These are phyloP conservation scores for Scorias spongiosa DNA, from an alignment of 2,329 filamentous ascomycete genomes.

Conservation along the genomic window DNA sequence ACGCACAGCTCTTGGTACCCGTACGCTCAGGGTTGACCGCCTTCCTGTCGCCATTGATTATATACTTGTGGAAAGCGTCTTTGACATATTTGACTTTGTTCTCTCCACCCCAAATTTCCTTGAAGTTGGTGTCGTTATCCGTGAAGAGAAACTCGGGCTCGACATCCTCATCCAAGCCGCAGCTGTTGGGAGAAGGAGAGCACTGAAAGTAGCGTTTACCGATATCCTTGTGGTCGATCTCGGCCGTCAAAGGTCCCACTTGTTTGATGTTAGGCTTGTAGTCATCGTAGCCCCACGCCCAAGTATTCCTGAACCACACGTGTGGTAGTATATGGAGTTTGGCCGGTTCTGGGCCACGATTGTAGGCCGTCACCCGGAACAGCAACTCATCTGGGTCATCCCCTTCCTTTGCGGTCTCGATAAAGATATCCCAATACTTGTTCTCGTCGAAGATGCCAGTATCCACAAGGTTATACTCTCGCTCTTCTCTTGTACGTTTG, in stretches of 20 bases:
- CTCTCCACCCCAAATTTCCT: constrained; percentile 57
- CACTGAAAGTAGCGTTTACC: constrained; percentile 73
- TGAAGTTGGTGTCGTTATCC: constrained; percentile 85
- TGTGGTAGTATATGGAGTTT: constrained; percentile 89
- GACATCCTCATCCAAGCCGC: constrained; percentile 64
- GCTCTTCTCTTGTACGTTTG: constrained; percentile 56
- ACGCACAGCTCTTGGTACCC: constrained; percentile 81
- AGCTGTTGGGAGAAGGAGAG: constrained; percentile 79
- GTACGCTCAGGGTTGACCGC: constrained; percentile 65
- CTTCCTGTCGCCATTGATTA: constrained; percentile 65
- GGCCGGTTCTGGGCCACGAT: constrained; percentile 77
- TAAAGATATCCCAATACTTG: constrained; percentile 92
- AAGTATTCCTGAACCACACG: constrained; percentile 94
- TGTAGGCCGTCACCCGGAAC: constrained; percentile 93
- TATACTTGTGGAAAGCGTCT: constrained; percentile 81
- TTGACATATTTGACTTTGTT: constrained; percentile 82
- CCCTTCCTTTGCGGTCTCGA: constrained; percentile 89
- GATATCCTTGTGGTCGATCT: constrained; percentile 64
- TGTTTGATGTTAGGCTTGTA: constrained; percentile 68
- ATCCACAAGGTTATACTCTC: constrained; percentile 84
- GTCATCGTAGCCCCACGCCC: constrained; percentile 82
- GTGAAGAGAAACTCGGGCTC: constrained; percentile 79
- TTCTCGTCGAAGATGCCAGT: constrained; percentile 79
- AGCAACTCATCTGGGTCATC: constrained; percentile 81
- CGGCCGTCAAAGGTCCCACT: constrained; percentile 49